Evolutionary conservation across 2,329 filamentous ascomycete species (phyloP), one percentile per base, ranked within the genome.

Genomic region (Hymenoscyphus fraxineus): DNA sequence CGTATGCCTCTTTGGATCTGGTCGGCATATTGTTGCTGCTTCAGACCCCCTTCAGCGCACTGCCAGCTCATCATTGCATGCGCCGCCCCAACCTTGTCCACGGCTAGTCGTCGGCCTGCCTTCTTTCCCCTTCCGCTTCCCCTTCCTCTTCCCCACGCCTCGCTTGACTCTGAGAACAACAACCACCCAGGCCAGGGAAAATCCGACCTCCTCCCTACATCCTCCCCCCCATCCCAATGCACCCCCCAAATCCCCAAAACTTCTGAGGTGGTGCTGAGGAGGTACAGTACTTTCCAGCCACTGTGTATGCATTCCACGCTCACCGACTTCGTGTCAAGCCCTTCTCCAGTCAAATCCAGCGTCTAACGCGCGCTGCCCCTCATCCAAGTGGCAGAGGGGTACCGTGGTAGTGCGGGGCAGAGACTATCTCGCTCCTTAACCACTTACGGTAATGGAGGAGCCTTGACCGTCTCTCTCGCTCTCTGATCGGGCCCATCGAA

Each of bases 61-160:
- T 90, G 88, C 86, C 88, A 90, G 85, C 88, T 87, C 88, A 90
- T 89, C 87, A 86, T 78, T 89, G 87, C 88, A 88, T 90, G 82
- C 82, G 80, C 74, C 82, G 80, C 74, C 75, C 77, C 67, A 74
- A 75, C 71, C 72, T 72, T 72, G 71, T 76, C 40, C 57, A 73
- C 67, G 68, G 72, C 71, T 68, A 54, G 47, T 54, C 47, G 69
- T 69, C 69, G 70, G 68, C 68, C 69, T 69, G 66, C 68, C 59
- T 69, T 73, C 66, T 66, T 67, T 61, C 68, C 69, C 55, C 69
- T 65, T 61, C 68, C 69, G 47, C 69, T 65, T 60, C 65, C 62
- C 54, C 12, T 15, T 15, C 27, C 27, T 51, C 16, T 27, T 13
- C 4, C 55, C 55, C 31, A 63, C 59, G 64, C 60, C 58, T 61